Conservation (phyloP, 2,329 filamentous ascomycete species). For the Aschersonia sp. region DNA sequence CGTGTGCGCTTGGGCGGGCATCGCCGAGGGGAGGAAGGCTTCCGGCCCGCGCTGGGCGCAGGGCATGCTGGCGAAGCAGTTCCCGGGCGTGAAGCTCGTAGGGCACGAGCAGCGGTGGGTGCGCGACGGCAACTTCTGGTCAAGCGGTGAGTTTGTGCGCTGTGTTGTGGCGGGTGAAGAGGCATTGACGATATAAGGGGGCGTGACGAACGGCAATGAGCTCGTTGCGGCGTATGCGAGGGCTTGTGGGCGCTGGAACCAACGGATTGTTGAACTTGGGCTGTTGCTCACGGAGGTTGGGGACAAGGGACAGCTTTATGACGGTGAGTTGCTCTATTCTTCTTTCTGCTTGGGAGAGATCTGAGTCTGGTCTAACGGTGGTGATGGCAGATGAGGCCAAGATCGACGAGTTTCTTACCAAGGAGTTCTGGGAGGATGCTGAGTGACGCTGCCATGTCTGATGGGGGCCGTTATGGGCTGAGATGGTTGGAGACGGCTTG, state of each 20-base stretch:
- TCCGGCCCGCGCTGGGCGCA: constrained; percentile 33
- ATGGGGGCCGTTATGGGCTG: too few species aligned
- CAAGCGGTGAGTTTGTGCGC: constrained; percentile 25
- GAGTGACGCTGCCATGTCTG: too few species aligned
- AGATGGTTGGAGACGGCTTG: too few species aligned
- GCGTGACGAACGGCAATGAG: not conserved
- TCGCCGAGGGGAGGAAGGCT: constrained; percentile 28
- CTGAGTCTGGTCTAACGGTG: not conserved
- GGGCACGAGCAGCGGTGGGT: constrained; percentile 34
- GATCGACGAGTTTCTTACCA: not conserved
- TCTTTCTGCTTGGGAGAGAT: constrained; percentile 2
- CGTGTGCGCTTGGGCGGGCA: constrained; percentile 31
- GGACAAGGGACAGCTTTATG: constrained; percentile 30
- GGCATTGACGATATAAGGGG: not conserved
- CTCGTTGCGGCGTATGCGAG: constrained; percentile 32
- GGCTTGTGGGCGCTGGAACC: constrained; percentile 25
- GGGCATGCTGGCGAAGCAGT: constrained; percentile 20
- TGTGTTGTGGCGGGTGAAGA: constrained; percentile 19
- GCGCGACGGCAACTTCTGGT: constrained; percentile 39
- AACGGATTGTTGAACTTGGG: constrained; percentile 26
- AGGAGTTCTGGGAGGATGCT: not conserved
- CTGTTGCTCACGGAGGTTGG: constrained; percentile 32
- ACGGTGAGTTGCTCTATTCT: constrained; percentile 17
- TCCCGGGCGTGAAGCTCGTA: constrained; percentile 23
- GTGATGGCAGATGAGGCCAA: not conserved